A percentile compares a stretch with the other conserved stretches of the same genome.
phyloP scores from a whole-genome alignment of 2,329 filamentous ascomycete genomes.

The Stylonectria norvegica region DNA sequence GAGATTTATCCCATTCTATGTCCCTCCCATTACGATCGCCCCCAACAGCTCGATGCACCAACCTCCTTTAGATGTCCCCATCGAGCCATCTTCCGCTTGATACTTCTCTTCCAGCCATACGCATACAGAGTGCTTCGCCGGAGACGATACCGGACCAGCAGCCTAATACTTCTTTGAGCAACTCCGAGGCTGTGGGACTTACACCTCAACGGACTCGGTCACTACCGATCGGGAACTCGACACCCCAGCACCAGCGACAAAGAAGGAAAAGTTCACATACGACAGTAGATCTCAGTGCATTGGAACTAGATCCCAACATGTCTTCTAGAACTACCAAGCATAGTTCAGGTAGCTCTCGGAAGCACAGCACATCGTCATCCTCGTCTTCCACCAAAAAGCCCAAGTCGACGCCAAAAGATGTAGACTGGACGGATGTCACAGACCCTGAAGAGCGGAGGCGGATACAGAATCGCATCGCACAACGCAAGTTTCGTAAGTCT shows the following conservation, averaged over 20 bases:
- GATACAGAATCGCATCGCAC: slow-evolving; percentile 73
- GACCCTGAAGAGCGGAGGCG: slow-evolving; percentile 69
- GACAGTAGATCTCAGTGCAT: slow-evolving; percentile 5
- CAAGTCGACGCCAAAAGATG: slow-evolving; percentile 43
- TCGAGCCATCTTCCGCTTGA: slow-evolving; percentile 14
- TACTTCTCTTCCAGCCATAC: slow-evolving; percentile 24
- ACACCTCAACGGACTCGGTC: slow-evolving; percentile 17
- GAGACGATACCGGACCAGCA: slow-evolving; percentile 7
- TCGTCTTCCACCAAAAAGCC: slow-evolving; percentile 40
- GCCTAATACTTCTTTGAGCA: slow-evolving; percentile 4
- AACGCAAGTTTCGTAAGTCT: slow-evolving; percentile 69
- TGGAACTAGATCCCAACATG: slow-evolving; percentile 17
- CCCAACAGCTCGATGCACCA: slow-evolving; percentile 9
- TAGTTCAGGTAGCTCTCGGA: slow-evolving; percentile 25
- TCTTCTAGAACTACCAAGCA: slow-evolving; percentile 20
- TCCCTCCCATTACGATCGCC: slow-evolving; percentile 3
- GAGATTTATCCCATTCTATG: no score
- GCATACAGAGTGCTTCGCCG: slow-evolving; percentile 28
- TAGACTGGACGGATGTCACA: slow-evolving; percentile 67
- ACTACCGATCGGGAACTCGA: slow-evolving; percentile 4
- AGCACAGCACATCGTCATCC: slow-evolving; percentile 25
- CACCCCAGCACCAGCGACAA: slow-evolving; percentile 4
- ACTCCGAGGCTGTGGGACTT: slow-evolving; percentile 10
- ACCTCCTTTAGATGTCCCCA: slow-evolving; percentile 26
- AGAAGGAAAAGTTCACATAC: slow-evolving; percentile 16